Evolutionary conservation across 805 yeast species (phyloP), one percentile per base, ranked within the genome.

Genomic region (Pichia phayaonensis): DNA sequence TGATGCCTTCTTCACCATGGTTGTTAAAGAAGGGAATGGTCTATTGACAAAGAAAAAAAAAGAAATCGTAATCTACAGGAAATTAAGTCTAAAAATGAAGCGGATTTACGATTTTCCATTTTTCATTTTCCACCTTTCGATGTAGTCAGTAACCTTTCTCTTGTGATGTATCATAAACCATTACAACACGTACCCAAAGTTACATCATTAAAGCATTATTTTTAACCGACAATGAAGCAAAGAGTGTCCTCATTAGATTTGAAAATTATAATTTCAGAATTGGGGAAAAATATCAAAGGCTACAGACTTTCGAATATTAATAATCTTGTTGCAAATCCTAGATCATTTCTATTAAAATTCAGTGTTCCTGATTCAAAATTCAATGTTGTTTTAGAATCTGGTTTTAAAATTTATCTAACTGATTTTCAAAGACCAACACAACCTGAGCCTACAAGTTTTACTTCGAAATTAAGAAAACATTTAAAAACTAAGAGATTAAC

Each of bases 161-260:
- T 39, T 21, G 23, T 34, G 20, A 34, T n/a, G 18, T n/a, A n/a
- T 34, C 38, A 34, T 16, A 34, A 34, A 16, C 7, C 38, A n/a
- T 7, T 34, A 34, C 10, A 34, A 13, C n/a, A n/a, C n/a, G n/a
- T n/a, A n/a, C n/a, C n/a, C n/a, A n/a, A n/a, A n/a, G n/a, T n/a
- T n/a, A n/a, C n/a, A 6, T n/a, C 38, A n/a, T 16, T 34, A 34
- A n/a, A 34, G 38, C 16, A n/a, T 7, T n/a, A 4, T 34, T 16
- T 16, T 8, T 7, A 34, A 8, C 3, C 7, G 7, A 23, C 16
- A 3, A 65, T 65, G 69, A 65, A 90, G 83, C 97, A 92, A 75
- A 77, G 97, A 69, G 79, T 90, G 50, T 83, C 90, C 7, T 83
- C 95, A 2, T 71, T 92, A 51, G 98, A 92, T 66, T 74, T 92